Evolutionary conservation across 768 basidiomycete species (phyloP), one percentile per base, ranked within the genome.

Genomic region (Amanita rimosa): DNA sequence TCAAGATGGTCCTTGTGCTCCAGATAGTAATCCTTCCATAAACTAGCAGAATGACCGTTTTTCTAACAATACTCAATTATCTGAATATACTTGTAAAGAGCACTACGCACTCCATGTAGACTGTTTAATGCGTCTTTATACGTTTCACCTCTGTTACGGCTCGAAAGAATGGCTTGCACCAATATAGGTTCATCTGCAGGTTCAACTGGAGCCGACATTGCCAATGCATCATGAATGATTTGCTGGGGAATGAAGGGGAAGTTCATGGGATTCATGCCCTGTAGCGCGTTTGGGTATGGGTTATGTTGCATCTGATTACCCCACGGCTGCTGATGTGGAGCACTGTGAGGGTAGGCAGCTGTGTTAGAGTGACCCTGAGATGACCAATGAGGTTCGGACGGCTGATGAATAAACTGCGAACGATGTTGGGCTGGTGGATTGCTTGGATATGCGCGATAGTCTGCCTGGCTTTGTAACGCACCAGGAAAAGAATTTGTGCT

Each of bases 21-120:
- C 13, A 88, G 70, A 55, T 83, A 88, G 58, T 85, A 85, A 55
- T 88, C 85, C 58, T 86, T 87, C 85, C 85, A 88, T 19, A 83
- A 63, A 59, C 71, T 79, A 33, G 82, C 74, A 14, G 72, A 69
- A 57, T 76, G 74, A 4, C 68, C 69, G 50, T 71, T 71, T 60
- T 59, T 70, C 76, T 78, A 49, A 10, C 39, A 31, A 22, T 22
- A 31, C 39, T 13, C 22, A 34, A 36, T 60, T n/a, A 60, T 58
- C 56, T 48, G 40, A 49, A 49, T 52, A 51, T 41, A 49, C 33
- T 52, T 26, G 29, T 16, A 44, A 22, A 16, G 17, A 19, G 21
- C 1, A n/a, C 17, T 24, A 62, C 78, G 54, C 59, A 84, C 83
- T 27, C 79, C 78, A 56, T 85, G 82, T 14, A 86, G 63, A 39